A percentile compares a stretch with the other conserved stretches of the same genome.
phyloP scores from a whole-genome alignment of 345 rosid genomes.

The Aquilaria sinensis region DNA sequence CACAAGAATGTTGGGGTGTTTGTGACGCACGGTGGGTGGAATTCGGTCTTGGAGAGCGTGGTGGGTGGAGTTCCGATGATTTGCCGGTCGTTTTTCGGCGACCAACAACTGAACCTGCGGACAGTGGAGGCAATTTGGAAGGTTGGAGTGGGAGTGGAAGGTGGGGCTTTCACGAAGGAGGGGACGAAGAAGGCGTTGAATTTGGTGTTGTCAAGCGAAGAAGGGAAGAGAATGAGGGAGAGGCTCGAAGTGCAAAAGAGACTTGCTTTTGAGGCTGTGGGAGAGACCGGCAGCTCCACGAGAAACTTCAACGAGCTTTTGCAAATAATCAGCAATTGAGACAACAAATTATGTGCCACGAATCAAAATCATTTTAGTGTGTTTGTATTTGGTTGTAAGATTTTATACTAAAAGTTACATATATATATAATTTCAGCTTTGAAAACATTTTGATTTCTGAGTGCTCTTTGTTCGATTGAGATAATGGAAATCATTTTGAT shows the following conservation, averaged over 20 bases:
- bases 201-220: constrained; percentile 19
- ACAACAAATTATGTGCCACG: too few species aligned
- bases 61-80: constrained; percentile 46
- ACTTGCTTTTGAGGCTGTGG: constrained; percentile 28
- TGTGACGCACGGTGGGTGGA: constrained; percentile 60
- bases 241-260: constrained; percentile 16
- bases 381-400: too few species aligned
- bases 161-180: constrained; percentile 30
- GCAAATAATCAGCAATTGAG: constrained; percentile 13
- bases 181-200: constrained; percentile 23
- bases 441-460: too few species aligned
- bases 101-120: constrained; percentile 33
- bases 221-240: constrained; percentile 35
- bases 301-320: constrained; percentile 29
- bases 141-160: constrained; percentile 38
- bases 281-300: constrained; percentile 30
- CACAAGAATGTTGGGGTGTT: constrained; percentile 51
- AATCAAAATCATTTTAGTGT: too few species aligned
- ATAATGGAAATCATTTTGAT: too few species aligned
- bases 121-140: constrained; percentile 35
- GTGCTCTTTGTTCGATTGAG: too few species aligned
- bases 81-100: constrained; percentile 45
- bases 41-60: constrained; percentile 44
- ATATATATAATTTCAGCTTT: too few species aligned
- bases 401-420: too few species aligned